These are phyloP conservation scores for Monilinia fructigena DNA, from an alignment of 2,329 filamentous ascomycete genomes.

Conservation along the genomic window DNA sequence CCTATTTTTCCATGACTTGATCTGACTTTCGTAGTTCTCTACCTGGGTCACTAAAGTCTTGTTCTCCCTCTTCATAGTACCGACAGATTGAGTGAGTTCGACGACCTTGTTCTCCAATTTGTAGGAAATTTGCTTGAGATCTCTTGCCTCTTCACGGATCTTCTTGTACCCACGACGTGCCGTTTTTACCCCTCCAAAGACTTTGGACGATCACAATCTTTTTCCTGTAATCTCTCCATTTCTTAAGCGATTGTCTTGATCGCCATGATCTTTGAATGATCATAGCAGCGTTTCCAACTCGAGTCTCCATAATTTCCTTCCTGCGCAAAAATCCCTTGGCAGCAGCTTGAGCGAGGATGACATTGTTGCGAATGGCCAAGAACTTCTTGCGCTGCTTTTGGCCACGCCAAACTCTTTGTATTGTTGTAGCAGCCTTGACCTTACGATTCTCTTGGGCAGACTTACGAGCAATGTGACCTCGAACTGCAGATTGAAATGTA, in stretches of 20 bases:
- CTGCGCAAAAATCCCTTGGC: conserved; percentile 90
- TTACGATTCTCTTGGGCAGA: conserved; percentile 77
- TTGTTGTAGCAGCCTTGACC: conserved; percentile 84
- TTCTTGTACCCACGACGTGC: conserved; percentile 86
- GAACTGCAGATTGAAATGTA: conserved; percentile 71
- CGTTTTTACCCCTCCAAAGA: conserved; percentile 79
- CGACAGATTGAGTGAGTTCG: conserved; percentile 90
- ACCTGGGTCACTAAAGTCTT: conserved; percentile 84
- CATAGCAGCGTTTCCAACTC: conserved; percentile 85
- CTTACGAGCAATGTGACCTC: conserved; percentile 76
- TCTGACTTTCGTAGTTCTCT: conserved; percentile 91
- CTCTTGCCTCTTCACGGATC: conserved; percentile 89
- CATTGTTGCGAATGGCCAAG: conserved; percentile 72
- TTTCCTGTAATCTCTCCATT: conserved; percentile 85
- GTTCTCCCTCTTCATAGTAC: conserved; percentile 92
- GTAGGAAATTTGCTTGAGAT: conserved; percentile 99
- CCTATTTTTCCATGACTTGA: conserved; percentile 92
- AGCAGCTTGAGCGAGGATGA: conserved; percentile 84
- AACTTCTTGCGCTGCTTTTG: conserved; percentile 85
- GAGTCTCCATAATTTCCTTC: conserved; percentile 89
- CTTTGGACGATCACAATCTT: conserved; percentile 90
- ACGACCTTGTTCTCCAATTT: conserved; percentile 99
- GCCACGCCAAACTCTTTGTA: conserved; percentile 93
- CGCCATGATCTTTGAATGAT: conserved; percentile 92
- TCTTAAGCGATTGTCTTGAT: conserved; percentile 70